Base-by-base conservation (phyloP, 805 yeast genomes). In the Ogataea nitratoaversa region DNA sequence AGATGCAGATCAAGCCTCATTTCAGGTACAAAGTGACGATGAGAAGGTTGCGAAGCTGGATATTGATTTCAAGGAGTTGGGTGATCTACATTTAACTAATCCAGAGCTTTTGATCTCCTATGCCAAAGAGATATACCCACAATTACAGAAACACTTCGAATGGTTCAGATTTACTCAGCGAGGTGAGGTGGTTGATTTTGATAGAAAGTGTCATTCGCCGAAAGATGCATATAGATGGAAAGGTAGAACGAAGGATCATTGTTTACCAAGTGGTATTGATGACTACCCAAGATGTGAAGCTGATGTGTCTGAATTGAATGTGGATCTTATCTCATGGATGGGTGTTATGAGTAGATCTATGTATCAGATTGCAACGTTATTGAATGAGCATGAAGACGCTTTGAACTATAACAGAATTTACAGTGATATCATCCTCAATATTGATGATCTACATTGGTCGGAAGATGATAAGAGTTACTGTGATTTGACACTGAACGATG, bases 241-340 rank as follows among this genome's bases (percentile, higher is more conserved):
- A 43, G 99, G 98, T 5, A 78, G 98, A 49, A 85, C 96, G 0
- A 67, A 71, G 17, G 75, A 81, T 3, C 96, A 87, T 54, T 85
- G 95, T 58, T 69, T 91, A 38, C 93, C 99, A 8, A 83, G 95
- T 61, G 99, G 99, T 0, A 60, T 93, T 28, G 99, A 93, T 62
- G 99, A 93, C 57, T 93, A 90, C 56, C 99, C 99, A 27, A 76
- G 99, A 46, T 82, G 89, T 1, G 77, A 75, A 6, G 91, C 95
- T 2, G 96, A 88, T 60, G 71, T 81, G 30, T 95, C 95, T 1
- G 99, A 93, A 63, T 68, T 93, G 36, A 84, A 93, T 53, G 93
- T 93, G 24, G 99, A 93, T 57, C 68, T 91, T 41, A 65, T 91
- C 35, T 73, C 95, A 5, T 93, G 99, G 99, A 78, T 93, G 43